Percentiles rank a stretch among this genome's conserved stretches.
Evolutionary conservation across 345 rosid species (phyloP).

Genomic region (Carallia pectinifolia): DNA sequence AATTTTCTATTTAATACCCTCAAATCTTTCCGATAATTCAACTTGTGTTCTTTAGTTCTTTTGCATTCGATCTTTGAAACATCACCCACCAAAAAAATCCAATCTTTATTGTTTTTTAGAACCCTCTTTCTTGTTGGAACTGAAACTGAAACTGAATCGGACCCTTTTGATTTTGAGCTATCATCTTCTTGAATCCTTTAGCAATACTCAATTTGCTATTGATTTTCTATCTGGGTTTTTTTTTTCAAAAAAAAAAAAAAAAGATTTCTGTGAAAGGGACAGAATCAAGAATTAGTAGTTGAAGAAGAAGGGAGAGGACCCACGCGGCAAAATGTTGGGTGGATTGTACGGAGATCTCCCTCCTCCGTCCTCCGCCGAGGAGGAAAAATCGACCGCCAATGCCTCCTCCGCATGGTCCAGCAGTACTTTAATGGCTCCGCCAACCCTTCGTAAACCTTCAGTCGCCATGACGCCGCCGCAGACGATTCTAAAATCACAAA

Average conservation of each 20-base stretch:
- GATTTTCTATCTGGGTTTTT: background rate
- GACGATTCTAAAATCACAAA: conserved; percentile 58
- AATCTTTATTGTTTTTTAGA: no score
- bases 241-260: background rate
- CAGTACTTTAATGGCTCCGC: conserved; percentile 84
- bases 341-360: conserved; percentile 98
- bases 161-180: no score
- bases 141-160: no score
- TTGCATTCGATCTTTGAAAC: no score
- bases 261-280: background rate
- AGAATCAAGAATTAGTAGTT: no score
- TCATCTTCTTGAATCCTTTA: no score
- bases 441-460: conserved; percentile 81
- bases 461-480: conserved; percentile 60
- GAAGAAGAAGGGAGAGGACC: background rate
- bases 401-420: conserved; percentile 77
- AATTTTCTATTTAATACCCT: no score
- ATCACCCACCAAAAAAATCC: no score
- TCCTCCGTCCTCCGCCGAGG: conserved; percentile 83
- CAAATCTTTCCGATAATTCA: no score
- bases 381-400: conserved; percentile 59
- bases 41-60: no score
- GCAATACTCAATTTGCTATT: no score
- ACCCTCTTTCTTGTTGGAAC: no score
- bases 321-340: conserved; percentile 55